phyloP scores from a whole-genome alignment of 345 rosid genomes.

The Turritis glabra region DNA sequence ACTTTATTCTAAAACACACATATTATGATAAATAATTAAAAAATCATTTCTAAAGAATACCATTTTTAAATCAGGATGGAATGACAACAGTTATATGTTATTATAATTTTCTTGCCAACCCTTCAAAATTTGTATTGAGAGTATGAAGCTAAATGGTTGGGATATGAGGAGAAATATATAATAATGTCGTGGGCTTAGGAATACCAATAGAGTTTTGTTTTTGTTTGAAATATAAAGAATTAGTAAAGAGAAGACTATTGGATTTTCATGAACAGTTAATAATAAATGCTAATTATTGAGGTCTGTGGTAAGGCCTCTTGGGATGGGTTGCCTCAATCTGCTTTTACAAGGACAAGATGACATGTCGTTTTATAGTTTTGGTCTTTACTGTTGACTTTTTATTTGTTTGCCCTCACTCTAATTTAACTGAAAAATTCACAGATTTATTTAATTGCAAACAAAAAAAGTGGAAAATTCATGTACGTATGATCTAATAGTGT shows the following conservation, averaged over 20 bases:
- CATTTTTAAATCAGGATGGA: too few relatives aligned
- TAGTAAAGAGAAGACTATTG: slow-evolving; percentile 20
- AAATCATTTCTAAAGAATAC: too few relatives aligned
- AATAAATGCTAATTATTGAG: slow-evolving; percentile 39
- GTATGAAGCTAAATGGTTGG: not conserved
- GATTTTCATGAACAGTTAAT: slow-evolving; percentile 25
- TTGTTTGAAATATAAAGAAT: not conserved
- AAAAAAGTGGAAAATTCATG: not conserved
- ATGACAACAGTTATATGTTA: not conserved
- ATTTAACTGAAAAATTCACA: not conserved
- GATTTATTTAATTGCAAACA: not conserved
- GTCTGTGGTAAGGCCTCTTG: slow-evolving; percentile 30
- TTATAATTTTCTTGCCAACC: not conserved
- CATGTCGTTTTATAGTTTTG: slow-evolving; percentile 29
- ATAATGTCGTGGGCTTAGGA: slow-evolving; percentile 1
- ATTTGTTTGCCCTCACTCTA: not conserved
- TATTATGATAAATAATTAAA: too few relatives aligned
- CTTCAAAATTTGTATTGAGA: not conserved
- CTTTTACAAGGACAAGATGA: slow-evolving; percentile 38
- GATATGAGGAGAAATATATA: too few relatives aligned
- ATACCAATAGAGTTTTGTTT: not conserved
- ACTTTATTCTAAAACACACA: too few relatives aligned
- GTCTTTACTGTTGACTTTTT: slow-evolving; percentile 40
- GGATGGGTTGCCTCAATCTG: slow-evolving; percentile 34
- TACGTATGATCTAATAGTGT: not conserved